Evolutionary conservation across 2,329 filamentous ascomycete genomes (phyloP), one percentile per base, ranked within the genome.

Genomic region (Dothidotthia symphoricarpi): DNA sequence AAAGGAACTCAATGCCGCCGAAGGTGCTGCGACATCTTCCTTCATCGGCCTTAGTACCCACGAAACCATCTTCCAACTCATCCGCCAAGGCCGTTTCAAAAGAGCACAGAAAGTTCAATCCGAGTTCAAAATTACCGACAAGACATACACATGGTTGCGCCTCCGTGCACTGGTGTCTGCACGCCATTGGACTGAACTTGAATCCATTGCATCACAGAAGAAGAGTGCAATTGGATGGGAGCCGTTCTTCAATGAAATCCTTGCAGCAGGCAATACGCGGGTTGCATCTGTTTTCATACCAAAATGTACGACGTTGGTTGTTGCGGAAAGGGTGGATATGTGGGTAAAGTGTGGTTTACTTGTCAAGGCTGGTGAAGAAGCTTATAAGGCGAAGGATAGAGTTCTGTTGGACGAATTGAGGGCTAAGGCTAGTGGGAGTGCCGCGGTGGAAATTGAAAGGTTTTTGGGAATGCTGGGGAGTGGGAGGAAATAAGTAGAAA

Each of bases 141-240:
- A 89, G 68, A 86, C 88, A 19, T 86, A 82, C 49, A 91, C 88
- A 81, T 98, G 91, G 88, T 59, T 80, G 41, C 84, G 88, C 46
- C 75, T 98, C 17, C 82, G 91, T 54, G 93, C 90, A 0, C 77
- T 97, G 34, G 88, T 98, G 3, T 86, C 87, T 12, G 88, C 89
- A 63, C 79, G 93, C 38, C 87, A 95, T 61, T 98, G 90, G 89
- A 82, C 80, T 34, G 91, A 96, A 64, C 78, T 98, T 41, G 90
- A 97, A 64, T 90, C 96, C 53, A 79, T 88, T 53, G 79, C 81
- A 24, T 86, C 83, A 59, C 80, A 67, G 26, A 78, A 86, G 60
- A 95, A 90, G 67, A 93, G 86, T 41, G 88, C 91, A 0, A 97
- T 98, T 62, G 91, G 91, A 9, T 98, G 93, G 93, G 88, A 95